Percentiles rank a stretch among this genome's conserved stretches.
These are phyloP conservation scores for Didymella pomorum DNA, from an alignment of 2,329 filamentous ascomycete species.

Conservation along the genomic window DNA sequence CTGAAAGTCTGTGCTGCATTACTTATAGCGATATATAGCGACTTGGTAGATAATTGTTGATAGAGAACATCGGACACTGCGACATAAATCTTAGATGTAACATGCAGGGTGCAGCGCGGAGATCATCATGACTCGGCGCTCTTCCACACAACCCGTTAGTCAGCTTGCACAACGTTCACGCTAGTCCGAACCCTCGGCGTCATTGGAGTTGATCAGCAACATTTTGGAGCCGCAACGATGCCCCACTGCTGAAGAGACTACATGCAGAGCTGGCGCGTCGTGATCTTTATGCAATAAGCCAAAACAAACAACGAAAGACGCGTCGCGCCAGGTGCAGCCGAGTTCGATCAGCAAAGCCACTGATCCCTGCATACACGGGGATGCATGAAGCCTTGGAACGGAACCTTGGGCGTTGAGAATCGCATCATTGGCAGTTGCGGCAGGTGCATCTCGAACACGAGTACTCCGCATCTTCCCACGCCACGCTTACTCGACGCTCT, in stretches of 20 bases:
- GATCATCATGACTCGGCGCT: slow-evolving; percentile 8
- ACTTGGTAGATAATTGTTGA: not conserved
- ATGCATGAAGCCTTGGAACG: slow-evolving; percentile 21
- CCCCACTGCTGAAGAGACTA: slow-evolving; percentile 3
- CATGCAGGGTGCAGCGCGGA: slow-evolving; percentile 6
- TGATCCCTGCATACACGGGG: slow-evolving; percentile 15
- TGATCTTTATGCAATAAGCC: not conserved
- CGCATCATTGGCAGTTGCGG: slow-evolving; percentile 15
- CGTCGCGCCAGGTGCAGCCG: not conserved
- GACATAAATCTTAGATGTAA: slow-evolving; percentile 1
- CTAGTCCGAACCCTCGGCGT: slow-evolving; percentile 12
- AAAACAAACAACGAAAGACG: not conserved
- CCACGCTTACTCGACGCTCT: slow-evolving; percentile 1
- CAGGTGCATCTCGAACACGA: slow-evolving; percentile 11
- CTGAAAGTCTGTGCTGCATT: not conserved
- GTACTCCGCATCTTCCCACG: slow-evolving; percentile 2
- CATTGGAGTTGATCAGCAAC: slow-evolving; percentile 3
- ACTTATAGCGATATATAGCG: not conserved
- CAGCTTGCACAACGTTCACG: slow-evolving; percentile 21
- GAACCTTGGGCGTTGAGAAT: slow-evolving; percentile 11
- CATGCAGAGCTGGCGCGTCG: not conserved
- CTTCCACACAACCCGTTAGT: slow-evolving; percentile 16
- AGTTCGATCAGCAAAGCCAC: not conserved
- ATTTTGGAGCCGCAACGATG: slow-evolving; percentile 5
- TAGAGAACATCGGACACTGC: not conserved